phyloP scores from a whole-genome alignment of 768 basidiomycete genomes.

The Rhodosporidiobolus odoratus region DNA sequence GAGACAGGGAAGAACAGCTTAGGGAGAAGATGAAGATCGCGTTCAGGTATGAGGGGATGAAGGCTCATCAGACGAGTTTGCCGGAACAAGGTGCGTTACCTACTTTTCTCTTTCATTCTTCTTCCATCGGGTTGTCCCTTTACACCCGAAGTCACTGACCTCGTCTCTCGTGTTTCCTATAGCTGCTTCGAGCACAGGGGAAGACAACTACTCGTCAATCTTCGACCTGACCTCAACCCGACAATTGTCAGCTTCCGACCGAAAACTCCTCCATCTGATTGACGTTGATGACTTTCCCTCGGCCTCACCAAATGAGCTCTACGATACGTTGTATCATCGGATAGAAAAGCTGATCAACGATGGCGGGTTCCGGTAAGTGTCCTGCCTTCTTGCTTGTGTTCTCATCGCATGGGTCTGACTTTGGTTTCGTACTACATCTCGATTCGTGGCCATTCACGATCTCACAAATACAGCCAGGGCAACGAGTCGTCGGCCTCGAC shows the following conservation, averaged over 20 bases:
- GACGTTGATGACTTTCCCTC: conserved; percentile 35
- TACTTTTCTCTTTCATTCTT: background rate
- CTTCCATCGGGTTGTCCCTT: background rate
- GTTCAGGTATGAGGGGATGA: conserved; percentile 94
- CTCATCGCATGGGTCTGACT: background rate
- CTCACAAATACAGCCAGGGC: background rate
- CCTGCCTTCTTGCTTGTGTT: too few relatives aligned
- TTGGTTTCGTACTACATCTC: too few relatives aligned
- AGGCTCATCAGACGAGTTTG: conserved; percentile 78
- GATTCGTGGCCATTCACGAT: too few relatives aligned
- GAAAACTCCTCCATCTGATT: conserved; percentile 50
- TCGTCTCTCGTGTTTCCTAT: too few relatives aligned
- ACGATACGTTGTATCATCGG: conserved; percentile 19
- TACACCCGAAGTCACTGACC: background rate
- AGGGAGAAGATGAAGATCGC: conserved; percentile 76
- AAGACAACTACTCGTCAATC: conserved; percentile 61
- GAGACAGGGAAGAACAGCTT: conserved; percentile 39
- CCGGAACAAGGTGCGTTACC: background rate
- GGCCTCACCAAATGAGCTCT: background rate
- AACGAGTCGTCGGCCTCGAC: conserved; percentile 3
- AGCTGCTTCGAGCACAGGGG: conserved; percentile 47
- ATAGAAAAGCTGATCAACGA: conserved; percentile 14
- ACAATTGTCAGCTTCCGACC: conserved; percentile 54
- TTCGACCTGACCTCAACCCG: conserved; percentile 70
- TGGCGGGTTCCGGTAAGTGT: conserved; percentile 13